These are phyloP conservation scores for Boletus reticuloceps DNA, from an alignment of 768 basidiomycete genomes.

Conservation along the genomic window DNA sequence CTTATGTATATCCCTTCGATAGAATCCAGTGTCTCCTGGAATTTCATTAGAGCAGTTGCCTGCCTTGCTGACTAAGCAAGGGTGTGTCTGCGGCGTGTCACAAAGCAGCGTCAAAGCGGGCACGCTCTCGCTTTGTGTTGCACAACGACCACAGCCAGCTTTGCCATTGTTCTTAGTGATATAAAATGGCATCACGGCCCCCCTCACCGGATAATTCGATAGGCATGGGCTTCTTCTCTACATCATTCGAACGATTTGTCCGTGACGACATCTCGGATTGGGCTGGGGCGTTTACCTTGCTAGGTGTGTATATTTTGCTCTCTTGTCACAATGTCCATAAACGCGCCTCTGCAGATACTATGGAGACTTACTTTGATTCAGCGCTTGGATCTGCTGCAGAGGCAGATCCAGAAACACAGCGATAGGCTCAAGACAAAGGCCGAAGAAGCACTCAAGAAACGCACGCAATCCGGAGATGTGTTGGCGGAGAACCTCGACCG, in stretches of 20 bases:
- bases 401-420: conserved; percentile 83
- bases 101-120: neutral
- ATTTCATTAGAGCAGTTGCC: neutral
- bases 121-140: conserved; percentile 6
- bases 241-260: conserved; percentile 69
- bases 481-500: conserved; percentile 78
- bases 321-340: neutral
- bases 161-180: conserved; percentile 16
- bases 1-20: conserved; percentile 21
- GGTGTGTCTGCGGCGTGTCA: neutral
- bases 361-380: conserved; percentile 97
- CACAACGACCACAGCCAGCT: neutral
- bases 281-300: conserved; percentile 79
- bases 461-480: conserved; percentile 50
- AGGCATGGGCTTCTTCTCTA: conserved; percentile 57
- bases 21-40: conserved; percentile 11
- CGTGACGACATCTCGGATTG: conserved; percentile 75
- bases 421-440: conserved; percentile 80
- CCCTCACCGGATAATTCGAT: conserved; percentile 38
- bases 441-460: conserved; percentile 75
- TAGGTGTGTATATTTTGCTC: conserved; percentile 51
- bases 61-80: conserved; percentile 25
- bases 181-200: conserved; percentile 37
- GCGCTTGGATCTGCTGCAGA: conserved; percentile 77
- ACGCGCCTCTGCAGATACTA: conserved; percentile 59